Evolutionary conservation across 495 filamentous ascomycete species (phyloP).

Genomic region (Melanomma pulvis-pyrius): DNA sequence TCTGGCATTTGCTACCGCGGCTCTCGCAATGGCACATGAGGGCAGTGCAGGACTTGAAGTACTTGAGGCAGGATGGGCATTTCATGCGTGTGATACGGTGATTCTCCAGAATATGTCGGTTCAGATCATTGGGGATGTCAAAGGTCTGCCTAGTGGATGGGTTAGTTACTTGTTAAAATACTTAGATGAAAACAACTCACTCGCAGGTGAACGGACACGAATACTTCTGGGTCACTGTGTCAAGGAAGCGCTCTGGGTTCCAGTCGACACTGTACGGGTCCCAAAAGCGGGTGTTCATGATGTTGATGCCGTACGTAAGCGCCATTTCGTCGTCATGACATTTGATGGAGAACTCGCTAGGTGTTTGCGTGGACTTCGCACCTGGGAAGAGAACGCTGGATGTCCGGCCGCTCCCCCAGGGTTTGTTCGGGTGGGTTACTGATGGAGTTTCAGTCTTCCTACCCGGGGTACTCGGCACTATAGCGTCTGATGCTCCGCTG

Average conservation of each 20-base stretch:
- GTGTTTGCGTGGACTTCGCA: constrained; percentile 31
- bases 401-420: constrained; percentile 6
- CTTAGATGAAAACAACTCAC: constrained; percentile 25
- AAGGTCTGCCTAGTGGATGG: constrained; percentile 27
- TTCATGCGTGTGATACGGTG: constrained; percentile 34
- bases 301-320: constrained; percentile 30
- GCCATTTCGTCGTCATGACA: constrained; percentile 17
- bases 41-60: constrained; percentile 50
- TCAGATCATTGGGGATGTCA: constrained; percentile 24
- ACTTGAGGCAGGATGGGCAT: constrained; percentile 51
- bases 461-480: background rate
- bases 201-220: constrained; percentile 45
- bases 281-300: constrained; percentile 42
- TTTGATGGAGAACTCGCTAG: constrained; percentile 12
- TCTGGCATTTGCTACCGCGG: constrained; percentile 47
- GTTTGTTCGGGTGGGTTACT: background rate
- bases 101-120: constrained; percentile 36
- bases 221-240: constrained; percentile 35
- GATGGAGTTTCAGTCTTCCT: background rate
- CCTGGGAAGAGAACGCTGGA: constrained; percentile 30
- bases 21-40: constrained; percentile 57
- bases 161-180: background rate
- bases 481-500: background rate
- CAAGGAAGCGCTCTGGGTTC: constrained; percentile 40
- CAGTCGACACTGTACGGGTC: constrained; percentile 39